Evolutionary conservation across 179 eudicot genomes (phyloP), one percentile per base, ranked within the genome.

Genomic region (Silene noctiflora): DNA sequence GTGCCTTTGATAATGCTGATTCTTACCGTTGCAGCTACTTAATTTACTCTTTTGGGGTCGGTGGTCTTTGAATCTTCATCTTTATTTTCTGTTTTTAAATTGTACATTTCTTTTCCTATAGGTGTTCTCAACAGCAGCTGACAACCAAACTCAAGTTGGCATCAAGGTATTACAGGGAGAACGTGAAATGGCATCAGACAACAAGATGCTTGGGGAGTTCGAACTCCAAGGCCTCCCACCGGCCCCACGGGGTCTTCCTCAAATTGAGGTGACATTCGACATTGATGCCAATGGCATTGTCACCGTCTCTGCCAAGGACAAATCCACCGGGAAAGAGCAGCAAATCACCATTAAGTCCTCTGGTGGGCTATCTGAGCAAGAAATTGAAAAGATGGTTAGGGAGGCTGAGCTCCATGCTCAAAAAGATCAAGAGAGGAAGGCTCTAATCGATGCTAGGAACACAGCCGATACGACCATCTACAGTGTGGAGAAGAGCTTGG

Each of bases 51-150:
- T 22, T 42, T 42, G 46, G 46, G 46, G 44, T 39, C 9, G 9
- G 44, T 39, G 44, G 8, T 39, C 44, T 39, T 39, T 5, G 3
- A 39, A 39, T 6, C 9, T 39, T 0, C 9, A 6, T 5, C 9
- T 8, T 39, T 5, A 39, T 6, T 39, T 39, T 39, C 44, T 39
- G 44, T 39, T 39, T 39, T 6, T 39, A 39, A 39, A 5, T 39
- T 39, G 9, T 39, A 39, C 35, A 33, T 33, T 33, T 5, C 22
- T 7, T 48, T 48, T 7, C 27, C 12, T 79, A 25, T 85, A 92
- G 97, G 90, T 88, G 44, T 93, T 93, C 78, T 93, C 97, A 11
- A 92, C 97, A 6, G 97, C 97, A 7, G 93, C 97, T 19, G 97
- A 92, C 82, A 92, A 92, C 83, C 97, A 90, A 77, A 89, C 91